A percentile compares a stretch with the other conserved stretches of the same genome.
Evolutionary conservation across 495 filamentous ascomycete genomes (phyloP).

Genomic region (Zalerion maritima): DNA sequence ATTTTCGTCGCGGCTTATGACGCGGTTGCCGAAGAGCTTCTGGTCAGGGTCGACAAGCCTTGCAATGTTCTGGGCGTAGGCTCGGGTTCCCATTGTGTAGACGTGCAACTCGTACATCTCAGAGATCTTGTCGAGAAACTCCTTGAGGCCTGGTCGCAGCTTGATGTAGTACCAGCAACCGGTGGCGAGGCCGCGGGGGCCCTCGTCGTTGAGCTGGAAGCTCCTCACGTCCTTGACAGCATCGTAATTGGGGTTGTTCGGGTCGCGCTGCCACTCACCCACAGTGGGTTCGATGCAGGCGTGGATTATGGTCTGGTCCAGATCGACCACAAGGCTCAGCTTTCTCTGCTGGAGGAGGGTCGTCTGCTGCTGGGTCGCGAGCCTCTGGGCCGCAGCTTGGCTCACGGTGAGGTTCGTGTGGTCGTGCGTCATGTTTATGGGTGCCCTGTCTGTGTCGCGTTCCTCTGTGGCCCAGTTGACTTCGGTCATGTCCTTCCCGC

Average conservation of each 20-base stretch:
- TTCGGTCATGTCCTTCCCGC: constrained; percentile 93
- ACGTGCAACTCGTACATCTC: constrained; percentile 88
- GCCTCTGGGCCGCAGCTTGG: constrained; percentile 54
- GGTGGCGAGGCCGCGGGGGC: constrained; percentile 44
- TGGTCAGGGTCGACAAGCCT: constrained; percentile 83
- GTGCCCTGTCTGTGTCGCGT: constrained; percentile 58
- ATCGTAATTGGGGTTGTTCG: constrained; percentile 77
- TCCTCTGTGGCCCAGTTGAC: constrained; percentile 35
- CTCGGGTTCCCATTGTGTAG: constrained; percentile 96
- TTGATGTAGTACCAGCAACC: constrained; percentile 96
- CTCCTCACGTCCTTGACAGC: constrained; percentile 73
- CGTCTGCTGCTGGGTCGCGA: constrained; percentile 74
- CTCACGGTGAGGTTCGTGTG: constrained; percentile 68
- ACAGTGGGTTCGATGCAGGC: constrained; percentile 94
- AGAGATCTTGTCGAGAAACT: constrained; percentile 68
- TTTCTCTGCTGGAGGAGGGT: constrained; percentile 65
- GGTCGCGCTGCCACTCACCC: constrained; percentile 84
- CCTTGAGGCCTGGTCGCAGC: constrained; percentile 76
- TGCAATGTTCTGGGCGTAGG: constrained; percentile 84
- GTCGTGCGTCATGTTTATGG: constrained; percentile 86
- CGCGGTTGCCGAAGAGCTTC: constrained; percentile 82
- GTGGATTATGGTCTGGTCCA: constrained; percentile 98
- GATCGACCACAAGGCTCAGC: constrained; percentile 86
- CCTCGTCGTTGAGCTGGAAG: constrained; percentile 81
- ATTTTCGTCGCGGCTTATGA: constrained; percentile 93